Base-by-base conservation (phyloP, 148 eudicot species). In the Rheum nobile region DNA sequence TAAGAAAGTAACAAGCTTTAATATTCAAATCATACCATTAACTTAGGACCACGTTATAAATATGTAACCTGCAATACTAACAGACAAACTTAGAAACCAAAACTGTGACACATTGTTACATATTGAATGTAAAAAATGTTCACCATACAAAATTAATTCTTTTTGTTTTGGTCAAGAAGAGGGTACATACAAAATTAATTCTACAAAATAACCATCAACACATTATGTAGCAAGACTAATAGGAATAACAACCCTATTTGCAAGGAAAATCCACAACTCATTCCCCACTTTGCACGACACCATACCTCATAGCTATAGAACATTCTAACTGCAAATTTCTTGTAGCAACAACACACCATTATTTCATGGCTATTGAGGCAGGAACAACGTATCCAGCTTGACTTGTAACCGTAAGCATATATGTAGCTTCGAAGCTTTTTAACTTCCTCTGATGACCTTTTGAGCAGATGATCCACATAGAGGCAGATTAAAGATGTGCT, bases 321-420 rank as follows among this genome's bases (percentile, higher is more conserved):
- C 39, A 6, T 13, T 34, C 38, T 31, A 31, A 32, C 38, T 31
- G 70, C 38, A 5, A 32, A 65, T 31, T 34, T 34, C 39, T 65
- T 65, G 0, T 17, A 65, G 65, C 8, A 1, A 24, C 65, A 2
- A 1, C 29, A 21, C n/a, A 8, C 9, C 0, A 57, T 57, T 0
- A 11, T 26, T 57, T 10, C 4, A 50, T 26, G 4, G 13, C 14
- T 50, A 50, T 21, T 57, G 6, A 24, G 65, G 17, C 34, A 28
- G 31, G 31, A 11, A 24, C 3, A 14, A 34, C 5, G 12, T 12
- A 8, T 19, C 77, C 76, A 93, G 68, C 81, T 85, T 52, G 89
- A 91, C 80, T 94, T 94, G 82, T 79, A n/a, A n/a, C n/a, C n/a
- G n/a, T n/a, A 94, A 50, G 96, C 76, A 72, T 94, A 94, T 97